These are phyloP conservation scores for Danielia reshetovae DNA, from an alignment of 805 yeast species.

Conservation along the genomic window DNA sequence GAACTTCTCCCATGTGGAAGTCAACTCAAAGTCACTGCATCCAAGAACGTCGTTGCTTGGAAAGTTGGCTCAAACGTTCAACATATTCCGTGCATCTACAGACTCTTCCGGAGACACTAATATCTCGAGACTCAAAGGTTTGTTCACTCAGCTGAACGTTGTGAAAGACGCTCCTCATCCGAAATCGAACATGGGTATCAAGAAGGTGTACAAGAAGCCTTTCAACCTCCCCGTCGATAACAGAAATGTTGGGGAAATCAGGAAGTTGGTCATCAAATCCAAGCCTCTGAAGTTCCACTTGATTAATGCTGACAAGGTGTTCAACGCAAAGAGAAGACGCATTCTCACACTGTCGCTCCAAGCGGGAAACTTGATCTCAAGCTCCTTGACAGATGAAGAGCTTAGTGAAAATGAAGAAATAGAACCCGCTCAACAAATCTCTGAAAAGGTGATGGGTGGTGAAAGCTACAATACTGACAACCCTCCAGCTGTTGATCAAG, in stretches of 20 bases:
- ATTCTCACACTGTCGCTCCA: conserved; percentile 12
- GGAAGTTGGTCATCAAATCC: conserved; percentile 35
- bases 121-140: conserved; percentile 22
- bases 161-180: conserved; percentile 8
- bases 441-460: not conserved
- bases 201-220: conserved; percentile 2
- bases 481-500: not conserved
- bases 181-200: not conserved
- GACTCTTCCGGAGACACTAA: conserved; percentile 4
- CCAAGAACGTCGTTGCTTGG: conserved; percentile 26
- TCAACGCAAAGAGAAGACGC: conserved; percentile 31
- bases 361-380: not conserved
- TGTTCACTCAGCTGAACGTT: conserved; percentile 27
- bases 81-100: conserved; percentile 24
- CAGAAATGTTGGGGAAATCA: conserved; percentile 24
- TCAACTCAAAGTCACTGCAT: conserved; percentile 4
- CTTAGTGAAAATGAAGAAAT: conserved; percentile 1
- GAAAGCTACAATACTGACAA: not conserved
- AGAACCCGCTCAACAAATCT: conserved; percentile 1
- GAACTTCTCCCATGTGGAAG: conserved; percentile 12
- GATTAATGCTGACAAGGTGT: conserved; percentile 39
- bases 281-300: conserved; percentile 39
- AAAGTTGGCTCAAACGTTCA: conserved; percentile 33
- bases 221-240: conserved; percentile 3
- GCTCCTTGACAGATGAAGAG: not conserved